These are phyloP conservation scores for Microsporum ferrugineum DNA, from an alignment of 2,329 filamentous ascomycete species.

Conservation along the genomic window DNA sequence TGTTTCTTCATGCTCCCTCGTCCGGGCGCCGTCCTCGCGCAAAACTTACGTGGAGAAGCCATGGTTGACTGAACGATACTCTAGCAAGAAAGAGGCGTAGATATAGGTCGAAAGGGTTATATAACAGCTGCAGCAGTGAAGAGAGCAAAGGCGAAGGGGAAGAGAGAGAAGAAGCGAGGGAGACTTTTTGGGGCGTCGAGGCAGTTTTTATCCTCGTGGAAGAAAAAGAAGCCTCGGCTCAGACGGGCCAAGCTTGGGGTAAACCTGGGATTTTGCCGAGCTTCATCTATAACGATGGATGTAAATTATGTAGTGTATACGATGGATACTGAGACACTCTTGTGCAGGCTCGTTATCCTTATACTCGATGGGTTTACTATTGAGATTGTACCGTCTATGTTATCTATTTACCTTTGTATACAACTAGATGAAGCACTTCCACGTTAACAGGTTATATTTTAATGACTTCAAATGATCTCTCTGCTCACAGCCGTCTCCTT, in stretches of 20 bases:
- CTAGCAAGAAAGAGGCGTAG: background rate
- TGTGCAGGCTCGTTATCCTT: too few species aligned
- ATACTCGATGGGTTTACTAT: too few species aligned
- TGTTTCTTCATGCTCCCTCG: conserved; percentile 17
- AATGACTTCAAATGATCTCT: too few species aligned
- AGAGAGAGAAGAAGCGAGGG: background rate
- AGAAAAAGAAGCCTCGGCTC: background rate
- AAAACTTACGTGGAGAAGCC: conserved; percentile 66
- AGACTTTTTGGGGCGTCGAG: background rate
- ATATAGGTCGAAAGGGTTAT: background rate
- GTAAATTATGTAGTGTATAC: too few species aligned
- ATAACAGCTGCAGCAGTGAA: background rate
- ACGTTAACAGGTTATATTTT: too few species aligned
- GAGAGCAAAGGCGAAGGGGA: background rate
- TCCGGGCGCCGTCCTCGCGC: conserved; percentile 11
- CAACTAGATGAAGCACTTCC: too few species aligned
- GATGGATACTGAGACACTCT: too few species aligned
- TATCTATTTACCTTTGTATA: too few species aligned
- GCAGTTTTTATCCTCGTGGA: background rate
- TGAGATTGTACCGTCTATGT: too few species aligned
- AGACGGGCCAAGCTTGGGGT: background rate
- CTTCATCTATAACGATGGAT: background rate
- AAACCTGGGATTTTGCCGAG: background rate
- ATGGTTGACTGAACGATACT: conserved; percentile 34
- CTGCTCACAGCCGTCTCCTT: too few species aligned